These are phyloP conservation scores for Pyrenochaeta sp. DNA, from an alignment of 2,329 filamentous ascomycete genomes.

Conservation along the genomic window DNA sequence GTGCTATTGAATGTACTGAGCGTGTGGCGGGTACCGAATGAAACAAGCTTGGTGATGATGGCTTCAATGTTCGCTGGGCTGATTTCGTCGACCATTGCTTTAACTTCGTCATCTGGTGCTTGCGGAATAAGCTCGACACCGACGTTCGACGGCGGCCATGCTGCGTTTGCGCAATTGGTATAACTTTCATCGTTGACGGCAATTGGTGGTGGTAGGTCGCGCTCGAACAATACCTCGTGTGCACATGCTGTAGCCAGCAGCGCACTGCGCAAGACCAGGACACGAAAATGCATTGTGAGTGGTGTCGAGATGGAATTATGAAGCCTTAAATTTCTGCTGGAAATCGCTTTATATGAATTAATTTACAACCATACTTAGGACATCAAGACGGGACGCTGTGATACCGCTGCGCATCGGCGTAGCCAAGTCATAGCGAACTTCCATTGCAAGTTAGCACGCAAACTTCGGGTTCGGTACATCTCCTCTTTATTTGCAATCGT, in stretches of 20 bases:
- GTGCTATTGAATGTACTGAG: constrained; percentile 62
- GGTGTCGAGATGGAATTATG: neutral
- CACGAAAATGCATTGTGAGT: constrained; percentile 29
- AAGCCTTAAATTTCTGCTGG: neutral
- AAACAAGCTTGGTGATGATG: constrained; percentile 62
- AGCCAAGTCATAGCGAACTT: constrained; percentile 29
- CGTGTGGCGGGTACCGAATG: constrained; percentile 66
- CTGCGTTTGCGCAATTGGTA: constrained; percentile 44
- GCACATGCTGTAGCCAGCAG: constrained; percentile 31
- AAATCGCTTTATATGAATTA: constrained; percentile 18
- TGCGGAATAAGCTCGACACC: constrained; percentile 52
- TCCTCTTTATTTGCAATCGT: constrained; percentile 16
- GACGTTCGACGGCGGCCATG: constrained; percentile 54
- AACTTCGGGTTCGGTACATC: constrained; percentile 12
- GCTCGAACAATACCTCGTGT: constrained; percentile 36
- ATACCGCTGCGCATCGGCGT: constrained; percentile 8
- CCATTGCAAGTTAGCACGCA: constrained; percentile 36
- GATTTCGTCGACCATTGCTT: constrained; percentile 51
- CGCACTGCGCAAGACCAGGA: constrained; percentile 15
- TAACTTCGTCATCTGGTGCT: constrained; percentile 51
- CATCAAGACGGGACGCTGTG: constrained; percentile 5
- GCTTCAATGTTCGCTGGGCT: constrained; percentile 57
- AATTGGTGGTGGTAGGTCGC: constrained; percentile 37
- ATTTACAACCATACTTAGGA: neutral
- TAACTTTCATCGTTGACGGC: constrained; percentile 45